These are phyloP conservation scores for Tuber magnatum DNA, from an alignment of 495 filamentous ascomycete species.

Conservation along the genomic window DNA sequence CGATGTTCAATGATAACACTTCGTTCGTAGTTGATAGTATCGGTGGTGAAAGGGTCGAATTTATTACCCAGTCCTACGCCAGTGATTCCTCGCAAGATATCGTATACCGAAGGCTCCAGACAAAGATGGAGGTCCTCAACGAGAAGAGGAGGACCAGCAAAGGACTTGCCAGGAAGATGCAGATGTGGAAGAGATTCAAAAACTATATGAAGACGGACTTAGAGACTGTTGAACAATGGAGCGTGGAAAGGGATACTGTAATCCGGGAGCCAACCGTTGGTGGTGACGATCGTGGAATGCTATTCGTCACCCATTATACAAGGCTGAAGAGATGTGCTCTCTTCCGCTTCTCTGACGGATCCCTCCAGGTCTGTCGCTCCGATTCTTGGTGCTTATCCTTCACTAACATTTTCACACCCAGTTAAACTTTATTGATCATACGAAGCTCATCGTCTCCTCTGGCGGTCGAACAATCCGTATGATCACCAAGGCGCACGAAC, in stretches of 20 bases:
- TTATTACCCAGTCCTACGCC: conserved; percentile 45
- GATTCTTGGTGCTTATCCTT: background rate
- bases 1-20: conserved; percentile 63
- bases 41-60: conserved; percentile 44
- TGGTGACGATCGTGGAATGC: conserved; percentile 62
- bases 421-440: conserved; percentile 97
- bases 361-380: conserved; percentile 59
- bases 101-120: conserved; percentile 56
- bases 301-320: conserved; percentile 38
- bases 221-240: conserved; percentile 43
- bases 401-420: conserved; percentile 41
- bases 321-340: conserved; percentile 34
- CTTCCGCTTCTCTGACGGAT: conserved; percentile 64
- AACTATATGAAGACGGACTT: conserved; percentile 71
- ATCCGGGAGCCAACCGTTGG: conserved; percentile 79
- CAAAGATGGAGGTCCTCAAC: conserved; percentile 51
- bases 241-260: conserved; percentile 51
- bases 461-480: conserved; percentile 30
- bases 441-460: conserved; percentile 53
- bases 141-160: conserved; percentile 71
- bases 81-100: conserved; percentile 34
- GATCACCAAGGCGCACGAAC: conserved; percentile 36
- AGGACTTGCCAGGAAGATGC: conserved; percentile 56
- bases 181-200: conserved; percentile 84
- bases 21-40: conserved; percentile 54